phyloP scores from a whole-genome alignment of 2,329 filamentous ascomycete genomes.

The Aspergillus costaricaensis region DNA sequence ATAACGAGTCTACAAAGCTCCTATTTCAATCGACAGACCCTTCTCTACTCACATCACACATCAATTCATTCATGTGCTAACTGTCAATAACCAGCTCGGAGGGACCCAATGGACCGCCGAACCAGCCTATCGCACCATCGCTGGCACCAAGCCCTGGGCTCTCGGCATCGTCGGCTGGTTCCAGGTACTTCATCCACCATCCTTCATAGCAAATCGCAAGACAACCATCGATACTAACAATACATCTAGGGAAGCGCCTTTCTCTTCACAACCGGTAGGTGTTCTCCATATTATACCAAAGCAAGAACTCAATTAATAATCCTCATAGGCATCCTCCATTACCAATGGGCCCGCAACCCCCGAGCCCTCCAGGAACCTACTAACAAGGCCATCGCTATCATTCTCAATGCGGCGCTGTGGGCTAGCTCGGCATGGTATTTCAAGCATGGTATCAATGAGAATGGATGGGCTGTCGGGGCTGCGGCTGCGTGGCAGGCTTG shows the following conservation, averaged over 20 bases:
- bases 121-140: neutral
- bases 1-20: too few species aligned
- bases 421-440: slow-evolving; percentile 35
- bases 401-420: slow-evolving; percentile 30
- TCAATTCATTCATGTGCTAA: neutral
- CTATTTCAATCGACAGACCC: too few species aligned
- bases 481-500: slow-evolving; percentile 29
- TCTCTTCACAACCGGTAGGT: neutral
- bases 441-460: slow-evolving; percentile 29
- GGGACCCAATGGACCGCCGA: slow-evolving; percentile 5
- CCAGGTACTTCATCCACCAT: neutral
- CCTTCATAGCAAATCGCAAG: neutral
- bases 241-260: slow-evolving; percentile 1
- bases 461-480: slow-evolving; percentile 22
- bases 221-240: neutral
- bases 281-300: neutral
- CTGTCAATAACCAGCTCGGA: neutral
- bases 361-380: slow-evolving; percentile 27
- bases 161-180: slow-evolving; percentile 5
- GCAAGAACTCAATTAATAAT: neutral
- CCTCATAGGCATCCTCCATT: slow-evolving; percentile 15
- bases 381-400: slow-evolving; percentile 32
- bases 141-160: slow-evolving; percentile 2
- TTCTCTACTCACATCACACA: too few species aligned
- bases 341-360: slow-evolving; percentile 15